These are phyloP conservation scores for Thalassiosira profunda DNA, from an alignment of 108 stramenopile species.

Conservation along the genomic window DNA sequence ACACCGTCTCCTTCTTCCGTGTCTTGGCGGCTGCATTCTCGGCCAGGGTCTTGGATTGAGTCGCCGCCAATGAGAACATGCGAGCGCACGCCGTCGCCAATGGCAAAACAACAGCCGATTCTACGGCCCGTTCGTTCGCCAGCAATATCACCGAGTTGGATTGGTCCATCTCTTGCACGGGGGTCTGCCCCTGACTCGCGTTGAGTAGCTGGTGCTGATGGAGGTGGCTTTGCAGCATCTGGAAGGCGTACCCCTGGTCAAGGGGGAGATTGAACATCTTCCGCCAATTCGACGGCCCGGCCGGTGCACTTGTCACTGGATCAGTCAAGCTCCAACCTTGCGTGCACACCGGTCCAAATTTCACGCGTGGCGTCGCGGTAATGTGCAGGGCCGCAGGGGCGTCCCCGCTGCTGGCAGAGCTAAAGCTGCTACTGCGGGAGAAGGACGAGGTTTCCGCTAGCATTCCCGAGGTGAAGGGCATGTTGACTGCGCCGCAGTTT, in stretches of 20 bases:
- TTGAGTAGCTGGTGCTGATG: slow-evolving; percentile 9
- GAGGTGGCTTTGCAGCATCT: slow-evolving; percentile 15
- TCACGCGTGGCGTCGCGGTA: slow-evolving; percentile 30
- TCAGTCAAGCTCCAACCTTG: slow-evolving; percentile 84
- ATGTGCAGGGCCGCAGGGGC: slow-evolving; percentile 24
- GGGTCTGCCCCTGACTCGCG: background rate
- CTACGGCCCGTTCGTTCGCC: slow-evolving; percentile 78
- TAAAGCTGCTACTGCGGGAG: background rate
- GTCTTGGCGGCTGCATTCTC: slow-evolving; percentile 40
- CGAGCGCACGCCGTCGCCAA: slow-evolving; percentile 68
- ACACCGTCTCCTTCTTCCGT: slow-evolving; percentile 11
- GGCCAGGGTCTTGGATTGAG: slow-evolving; percentile 61
- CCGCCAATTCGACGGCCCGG: slow-evolving; percentile 11
- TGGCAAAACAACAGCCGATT: slow-evolving; percentile 78
- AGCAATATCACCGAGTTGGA: too few species aligned
- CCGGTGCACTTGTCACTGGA: slow-evolving; percentile 44
- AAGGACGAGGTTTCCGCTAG: slow-evolving; percentile 22
- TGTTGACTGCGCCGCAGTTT: slow-evolving; percentile 1
- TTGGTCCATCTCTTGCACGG: too few species aligned
- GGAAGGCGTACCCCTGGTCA: slow-evolving; percentile 72
- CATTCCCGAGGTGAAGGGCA: slow-evolving; percentile 34
- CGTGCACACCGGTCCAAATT: slow-evolving; percentile 55
- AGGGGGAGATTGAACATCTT: slow-evolving; percentile 69
- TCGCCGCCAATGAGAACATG: slow-evolving; percentile 52
- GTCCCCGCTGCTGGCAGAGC: background rate